phyloP scores from a whole-genome alignment of 2,329 filamentous ascomycete species.

The Sporothrix phasma region DNA sequence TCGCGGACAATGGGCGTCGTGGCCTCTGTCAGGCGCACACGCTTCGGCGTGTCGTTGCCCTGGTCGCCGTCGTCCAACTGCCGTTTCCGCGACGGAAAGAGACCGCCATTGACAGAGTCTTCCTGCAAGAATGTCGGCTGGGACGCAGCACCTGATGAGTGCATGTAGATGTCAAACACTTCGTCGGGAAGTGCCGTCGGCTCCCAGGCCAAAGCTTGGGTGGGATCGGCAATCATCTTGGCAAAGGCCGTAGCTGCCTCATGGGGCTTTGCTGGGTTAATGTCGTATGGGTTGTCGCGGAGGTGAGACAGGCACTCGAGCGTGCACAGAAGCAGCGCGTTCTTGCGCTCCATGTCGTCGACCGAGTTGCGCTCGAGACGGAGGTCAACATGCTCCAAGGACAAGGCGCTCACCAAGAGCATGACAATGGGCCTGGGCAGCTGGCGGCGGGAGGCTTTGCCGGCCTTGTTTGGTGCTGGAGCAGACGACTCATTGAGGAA shows the following conservation, averaged over 20 bases:
- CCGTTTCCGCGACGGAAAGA: slow-evolving; percentile 32
- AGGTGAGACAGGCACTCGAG: slow-evolving; percentile 33
- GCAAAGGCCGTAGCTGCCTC: slow-evolving; percentile 39
- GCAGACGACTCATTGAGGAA: slow-evolving; percentile 10
- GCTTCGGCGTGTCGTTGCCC: slow-evolving; percentile 23
- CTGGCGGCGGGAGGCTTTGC: slow-evolving; percentile 5
- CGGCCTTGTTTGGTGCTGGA: neutral
- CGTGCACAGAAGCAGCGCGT: slow-evolving; percentile 28
- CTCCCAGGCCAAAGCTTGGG: slow-evolving; percentile 35
- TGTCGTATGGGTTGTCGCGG: slow-evolving; percentile 24
- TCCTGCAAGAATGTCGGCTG: slow-evolving; percentile 17
- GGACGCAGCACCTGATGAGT: slow-evolving; percentile 21
- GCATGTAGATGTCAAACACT: slow-evolving; percentile 39
- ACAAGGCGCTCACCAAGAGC: slow-evolving; percentile 39
- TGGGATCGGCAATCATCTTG: slow-evolving; percentile 34
- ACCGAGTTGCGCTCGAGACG: slow-evolving; percentile 31
- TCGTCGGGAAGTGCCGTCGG: slow-evolving; percentile 37
- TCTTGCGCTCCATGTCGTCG: slow-evolving; percentile 38
- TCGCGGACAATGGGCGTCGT: slow-evolving; percentile 16
- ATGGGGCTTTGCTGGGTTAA: slow-evolving; percentile 31
- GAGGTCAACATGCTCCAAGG: slow-evolving; percentile 46
- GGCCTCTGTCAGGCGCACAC: slow-evolving; percentile 24
- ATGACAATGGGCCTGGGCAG: slow-evolving; percentile 34
- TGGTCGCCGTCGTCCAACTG: slow-evolving; percentile 1
- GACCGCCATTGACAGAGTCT: neutral